Conservation (phyloP, 2,329 filamentous ascomycete species). For the Fusarium dimerum region DNA sequence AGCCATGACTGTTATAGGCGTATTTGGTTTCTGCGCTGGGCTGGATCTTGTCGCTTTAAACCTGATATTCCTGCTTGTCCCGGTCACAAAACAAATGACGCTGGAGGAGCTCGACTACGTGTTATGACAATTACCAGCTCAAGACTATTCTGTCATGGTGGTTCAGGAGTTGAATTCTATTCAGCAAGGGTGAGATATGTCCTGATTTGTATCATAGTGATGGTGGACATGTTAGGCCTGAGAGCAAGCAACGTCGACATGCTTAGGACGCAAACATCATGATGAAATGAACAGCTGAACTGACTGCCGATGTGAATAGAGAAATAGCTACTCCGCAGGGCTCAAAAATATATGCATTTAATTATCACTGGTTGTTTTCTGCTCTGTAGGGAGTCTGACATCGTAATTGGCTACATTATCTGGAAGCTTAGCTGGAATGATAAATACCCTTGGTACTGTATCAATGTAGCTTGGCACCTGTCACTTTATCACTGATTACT, state of each 20-base stretch:
- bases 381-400: no score
- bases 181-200: conserved; percentile 3
- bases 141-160: conserved; percentile 39
- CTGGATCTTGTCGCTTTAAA: conserved; percentile 48
- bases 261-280: background rate
- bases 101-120: conserved; percentile 53
- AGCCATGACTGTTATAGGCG: conserved; percentile 35
- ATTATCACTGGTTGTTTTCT: no score
- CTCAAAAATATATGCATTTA: no score
- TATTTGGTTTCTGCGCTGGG: conserved; percentile 46
- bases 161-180: conserved; percentile 31
- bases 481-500: no score
- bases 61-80: conserved; percentile 51
- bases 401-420: no score
- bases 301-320: no score
- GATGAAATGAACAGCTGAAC: background rate
- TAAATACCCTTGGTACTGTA: no score
- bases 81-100: conserved; percentile 52
- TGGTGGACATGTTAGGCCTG: background rate
- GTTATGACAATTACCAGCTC: conserved; percentile 45
- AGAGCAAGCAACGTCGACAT: background rate
- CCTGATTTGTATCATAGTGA: conserved; percentile 12
- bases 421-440: no score
- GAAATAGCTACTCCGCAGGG: no score
- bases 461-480: no score